Evolutionary conservation across 2,329 filamentous ascomycete species (phyloP).

Genomic region (Knufia petricola): DNA sequence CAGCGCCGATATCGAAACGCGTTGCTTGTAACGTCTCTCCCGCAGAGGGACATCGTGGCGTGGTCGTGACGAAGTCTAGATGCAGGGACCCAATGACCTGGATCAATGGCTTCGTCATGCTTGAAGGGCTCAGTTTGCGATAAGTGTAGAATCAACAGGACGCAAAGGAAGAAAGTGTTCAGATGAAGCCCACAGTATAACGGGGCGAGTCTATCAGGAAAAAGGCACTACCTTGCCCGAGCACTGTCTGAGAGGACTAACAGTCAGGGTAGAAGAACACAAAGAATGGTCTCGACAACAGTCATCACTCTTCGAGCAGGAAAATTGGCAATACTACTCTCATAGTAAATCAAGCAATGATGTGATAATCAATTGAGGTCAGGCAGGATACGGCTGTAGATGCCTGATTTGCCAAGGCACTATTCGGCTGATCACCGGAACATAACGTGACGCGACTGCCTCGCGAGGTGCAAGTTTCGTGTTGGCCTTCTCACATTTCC

Average conservation of each 20-base stretch:
- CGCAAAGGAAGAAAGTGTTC: background rate
- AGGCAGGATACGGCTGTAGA: too few relatives aligned
- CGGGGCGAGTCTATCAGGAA: background rate
- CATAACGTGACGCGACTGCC: background rate
- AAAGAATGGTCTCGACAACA: too few relatives aligned
- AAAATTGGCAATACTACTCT: too few relatives aligned
- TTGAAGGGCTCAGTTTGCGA: background rate
- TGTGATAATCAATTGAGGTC: too few relatives aligned
- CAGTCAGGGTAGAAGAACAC: too few relatives aligned
- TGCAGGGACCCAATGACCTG: constrained; percentile 88
- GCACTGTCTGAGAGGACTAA: too few relatives aligned
- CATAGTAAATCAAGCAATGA: too few relatives aligned
- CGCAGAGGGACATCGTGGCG: constrained; percentile 67
- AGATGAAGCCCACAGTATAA: background rate
- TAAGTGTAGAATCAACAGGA: too few relatives aligned
- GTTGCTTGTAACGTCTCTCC: constrained; percentile 81
- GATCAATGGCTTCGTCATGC: constrained; percentile 43
- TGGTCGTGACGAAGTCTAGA: constrained; percentile 83
- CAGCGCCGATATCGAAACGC: constrained; percentile 69
- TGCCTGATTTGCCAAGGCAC: too few relatives aligned
- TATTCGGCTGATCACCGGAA: too few relatives aligned
- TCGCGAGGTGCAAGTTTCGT: background rate
- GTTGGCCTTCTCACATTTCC: background rate
- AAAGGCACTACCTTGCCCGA: too few relatives aligned
- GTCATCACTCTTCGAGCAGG: too few relatives aligned